A percentile compares a stretch with the other conserved stretches of the same genome.
phyloP scores from a whole-genome alignment of 345 rosid species.

The Psidium guajava region DNA sequence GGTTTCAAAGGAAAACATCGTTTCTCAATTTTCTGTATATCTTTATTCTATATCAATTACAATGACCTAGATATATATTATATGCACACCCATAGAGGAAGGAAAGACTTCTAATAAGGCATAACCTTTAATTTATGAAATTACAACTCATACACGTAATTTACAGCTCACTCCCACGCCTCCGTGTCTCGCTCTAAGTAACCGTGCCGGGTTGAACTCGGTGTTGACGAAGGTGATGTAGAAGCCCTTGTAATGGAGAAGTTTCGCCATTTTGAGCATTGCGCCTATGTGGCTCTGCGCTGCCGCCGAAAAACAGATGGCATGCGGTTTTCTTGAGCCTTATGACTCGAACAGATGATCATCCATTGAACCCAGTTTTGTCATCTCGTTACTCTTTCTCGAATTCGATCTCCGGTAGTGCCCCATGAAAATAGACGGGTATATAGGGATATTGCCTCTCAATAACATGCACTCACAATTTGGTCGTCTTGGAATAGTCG shows the following conservation, averaged over 20 bases:
- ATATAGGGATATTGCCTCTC: too few relatives aligned
- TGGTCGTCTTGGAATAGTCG: too few relatives aligned
- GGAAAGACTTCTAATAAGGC: too few relatives aligned
- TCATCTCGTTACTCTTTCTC: background rate
- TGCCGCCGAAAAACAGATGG: background rate
- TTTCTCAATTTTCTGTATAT: too few relatives aligned
- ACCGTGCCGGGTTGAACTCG: constrained; percentile 7
- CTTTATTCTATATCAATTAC: too few relatives aligned
- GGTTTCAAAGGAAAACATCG: too few relatives aligned
- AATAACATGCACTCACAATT: too few relatives aligned
- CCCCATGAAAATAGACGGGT: too few relatives aligned
- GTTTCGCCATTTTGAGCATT: constrained; percentile 8
- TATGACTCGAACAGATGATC: background rate
- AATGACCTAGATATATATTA: too few relatives aligned
- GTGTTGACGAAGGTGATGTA: constrained; percentile 17
- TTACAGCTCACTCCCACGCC: background rate
- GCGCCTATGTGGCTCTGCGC: constrained; percentile 15
- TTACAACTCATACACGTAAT: too few relatives aligned
- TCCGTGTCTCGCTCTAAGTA: background rate
- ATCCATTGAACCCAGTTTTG: background rate
- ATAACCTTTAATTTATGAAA: too few relatives aligned
- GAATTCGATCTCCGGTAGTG: background rate
- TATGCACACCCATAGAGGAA: too few relatives aligned
- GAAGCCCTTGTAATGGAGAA: constrained; percentile 10
- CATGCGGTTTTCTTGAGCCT: background rate